Evolutionary conservation across 495 filamentous ascomycete genomes (phyloP), one percentile per base, ranked within the genome.

Genomic region (Thermothielavioides terrestris): DNA sequence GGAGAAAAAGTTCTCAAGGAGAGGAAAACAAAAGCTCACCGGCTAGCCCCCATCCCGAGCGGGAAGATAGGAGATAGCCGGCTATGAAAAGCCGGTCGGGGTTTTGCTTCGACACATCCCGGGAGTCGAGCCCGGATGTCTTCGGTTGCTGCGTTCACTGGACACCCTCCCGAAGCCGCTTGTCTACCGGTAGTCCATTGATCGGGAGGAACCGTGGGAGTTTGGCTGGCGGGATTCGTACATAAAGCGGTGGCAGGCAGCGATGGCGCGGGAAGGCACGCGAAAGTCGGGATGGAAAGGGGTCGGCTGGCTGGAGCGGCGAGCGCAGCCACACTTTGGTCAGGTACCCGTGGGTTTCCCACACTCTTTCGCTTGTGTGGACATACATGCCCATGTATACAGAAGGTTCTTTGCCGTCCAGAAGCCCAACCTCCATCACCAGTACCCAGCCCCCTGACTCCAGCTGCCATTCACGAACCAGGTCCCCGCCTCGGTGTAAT

Each of bases 401-500:
- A 26, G 15, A 51, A n/a, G n/a, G n/a, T n/a, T n/a, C n/a, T n/a
- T n/a, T n/a, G n/a, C n/a, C n/a, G n/a, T n/a, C n/a, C 18, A 46
- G 4, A 40, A 2, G 21, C 37, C 15, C 2, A 37, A 27, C n/a
- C 37, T 21, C 27, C 18, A 4, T 41, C 42, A 49, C 17, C 52
- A 63, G 37, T 50, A 63, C 28, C 57, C 57, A 7, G 28, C 44
- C 1, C 57, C 60, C 18, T 52, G 41, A 42, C 58, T 61, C 52
- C 52, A 63, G 7, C 46, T 61, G 17, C 55, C 58, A 38, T 63
- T 63, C 1, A n/a, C 52, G 49, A 56, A 63, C 60, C 60, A 63
- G 21, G 53, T 61, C 39, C 55, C 60, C 0, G 44, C 58, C 41
- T 53, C 52, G 0, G 52, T 49, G 28, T 61, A 63, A 25, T 57